A percentile compares a stretch with the other conserved stretches of the same genome.
Evolutionary conservation across 2,329 filamentous ascomycete genomes (phyloP).

Genomic region (Didymella segeticola): DNA sequence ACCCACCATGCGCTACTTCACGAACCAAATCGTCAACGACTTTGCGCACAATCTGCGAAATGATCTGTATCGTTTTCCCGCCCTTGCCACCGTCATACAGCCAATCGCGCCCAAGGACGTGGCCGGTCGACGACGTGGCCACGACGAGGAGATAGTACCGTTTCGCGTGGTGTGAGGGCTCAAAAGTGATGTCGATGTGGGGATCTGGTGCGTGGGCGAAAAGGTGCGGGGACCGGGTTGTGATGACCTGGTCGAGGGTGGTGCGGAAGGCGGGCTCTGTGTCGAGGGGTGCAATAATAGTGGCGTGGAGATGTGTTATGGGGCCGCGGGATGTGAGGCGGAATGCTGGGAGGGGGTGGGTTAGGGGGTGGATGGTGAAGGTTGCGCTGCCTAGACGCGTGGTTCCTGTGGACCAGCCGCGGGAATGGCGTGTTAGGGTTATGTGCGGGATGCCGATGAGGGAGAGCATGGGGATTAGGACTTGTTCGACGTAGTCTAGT

Average conservation of each 20-base stretch:
- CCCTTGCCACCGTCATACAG: conserved; percentile 50
- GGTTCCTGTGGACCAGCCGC: conserved; percentile 62
- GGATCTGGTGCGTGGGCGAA: conserved; percentile 22
- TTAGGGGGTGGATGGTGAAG: conserved; percentile 56
- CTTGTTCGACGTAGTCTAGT: conserved; percentile 63
- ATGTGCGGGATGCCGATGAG: conserved; percentile 59
- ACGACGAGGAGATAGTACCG: conserved; percentile 63
- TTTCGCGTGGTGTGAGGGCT: conserved; percentile 53
- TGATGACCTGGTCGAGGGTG: conserved; percentile 35
- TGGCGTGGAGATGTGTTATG: conserved; percentile 42
- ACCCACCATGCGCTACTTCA: conserved; percentile 57
- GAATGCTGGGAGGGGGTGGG: conserved; percentile 45
- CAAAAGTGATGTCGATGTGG: conserved; percentile 40
- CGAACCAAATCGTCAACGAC: conserved; percentile 54
- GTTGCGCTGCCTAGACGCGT: conserved; percentile 57
- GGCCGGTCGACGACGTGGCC: conserved; percentile 57
- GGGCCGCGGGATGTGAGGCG: conserved; percentile 37
- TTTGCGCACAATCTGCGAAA: conserved; percentile 50
- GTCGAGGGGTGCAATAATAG: conserved; percentile 47
- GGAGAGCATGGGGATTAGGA: conserved; percentile 61
- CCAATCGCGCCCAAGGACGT: conserved; percentile 60
- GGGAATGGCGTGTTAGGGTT: conserved; percentile 50
- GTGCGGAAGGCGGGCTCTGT: conserved; percentile 40
- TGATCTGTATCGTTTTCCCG: conserved; percentile 31
- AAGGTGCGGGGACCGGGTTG: conserved; percentile 20